Evolutionary conservation across 495 filamentous ascomycete species (phyloP).

Genomic region (Usnea hakonensis): DNA sequence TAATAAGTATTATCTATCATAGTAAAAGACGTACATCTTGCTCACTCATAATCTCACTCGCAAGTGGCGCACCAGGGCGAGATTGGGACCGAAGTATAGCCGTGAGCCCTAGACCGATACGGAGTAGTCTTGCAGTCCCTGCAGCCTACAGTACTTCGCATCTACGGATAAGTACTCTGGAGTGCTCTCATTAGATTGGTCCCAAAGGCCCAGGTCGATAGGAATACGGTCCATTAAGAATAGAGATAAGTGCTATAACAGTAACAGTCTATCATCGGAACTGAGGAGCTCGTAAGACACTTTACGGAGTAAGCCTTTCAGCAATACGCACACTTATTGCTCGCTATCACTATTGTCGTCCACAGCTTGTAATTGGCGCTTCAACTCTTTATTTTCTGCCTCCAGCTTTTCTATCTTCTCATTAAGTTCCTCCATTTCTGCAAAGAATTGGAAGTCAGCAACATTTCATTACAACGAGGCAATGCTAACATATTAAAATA

Average conservation of each 20-base stretch:
- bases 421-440: slow-evolving; percentile 38
- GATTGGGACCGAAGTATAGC: not conserved
- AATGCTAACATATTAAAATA: not conserved
- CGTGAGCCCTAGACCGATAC: not conserved
- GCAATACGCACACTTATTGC: not conserved
- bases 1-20: not conserved
- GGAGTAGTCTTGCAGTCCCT: not conserved
- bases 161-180: not conserved
- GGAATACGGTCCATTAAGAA: not conserved
- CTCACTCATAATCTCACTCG: not conserved
- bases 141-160: not conserved
- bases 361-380: slow-evolving; percentile 30
- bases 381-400: slow-evolving; percentile 40
- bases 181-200: no score
- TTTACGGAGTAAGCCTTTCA: no score
- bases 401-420: slow-evolving; percentile 37
- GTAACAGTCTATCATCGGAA: not conserved
- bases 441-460: not conserved
- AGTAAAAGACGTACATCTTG: not conserved
- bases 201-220: not conserved
- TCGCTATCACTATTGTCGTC: slow-evolving; percentile 17
- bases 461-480: not conserved
- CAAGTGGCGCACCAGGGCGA: not conserved
- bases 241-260: not conserved
- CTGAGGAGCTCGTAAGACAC: not conserved